Evolutionary conservation across 2,329 filamentous ascomycete species (phyloP).

Genomic region (Trichophyton rubrum): DNA sequence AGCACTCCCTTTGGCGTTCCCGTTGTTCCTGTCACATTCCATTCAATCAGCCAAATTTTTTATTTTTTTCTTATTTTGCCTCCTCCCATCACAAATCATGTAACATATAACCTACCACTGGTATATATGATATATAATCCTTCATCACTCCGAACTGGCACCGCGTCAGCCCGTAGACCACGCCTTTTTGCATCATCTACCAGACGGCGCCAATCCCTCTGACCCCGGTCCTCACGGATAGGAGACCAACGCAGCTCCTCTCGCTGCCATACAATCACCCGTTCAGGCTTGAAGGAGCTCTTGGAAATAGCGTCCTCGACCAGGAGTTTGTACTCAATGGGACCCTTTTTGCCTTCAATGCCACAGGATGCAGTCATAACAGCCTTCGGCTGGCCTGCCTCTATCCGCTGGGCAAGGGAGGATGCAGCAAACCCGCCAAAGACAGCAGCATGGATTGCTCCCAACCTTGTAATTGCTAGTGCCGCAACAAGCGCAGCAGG

Average conservation of each 20-base stretch:
- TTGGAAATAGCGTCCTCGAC: conserved; percentile 59
- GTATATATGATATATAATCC: conserved; percentile 87
- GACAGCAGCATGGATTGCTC: conserved; percentile 81
- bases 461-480: conserved; percentile 66
- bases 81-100: neutral
- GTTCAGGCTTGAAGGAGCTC: conserved; percentile 57
- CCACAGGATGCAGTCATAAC: conserved; percentile 86
- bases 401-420: conserved; percentile 77
- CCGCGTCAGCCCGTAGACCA: conserved; percentile 57
- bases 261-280: conserved; percentile 73
- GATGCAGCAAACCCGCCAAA: conserved; percentile 81
- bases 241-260: conserved; percentile 63
- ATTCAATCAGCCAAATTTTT: neutral
- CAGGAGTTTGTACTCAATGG: conserved; percentile 63
- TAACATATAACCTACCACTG: conserved; percentile 36
- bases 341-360: conserved; percentile 73
- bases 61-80: neutral
- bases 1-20: conserved; percentile 73
- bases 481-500: conserved; percentile 78
- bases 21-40: conserved; percentile 49
- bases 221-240: conserved; percentile 51
- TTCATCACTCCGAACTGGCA: conserved; percentile 66
- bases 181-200: conserved; percentile 57
- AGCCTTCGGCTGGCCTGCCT: conserved; percentile 60
- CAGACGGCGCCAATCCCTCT: conserved; percentile 68